Percentiles rank a stretch among this genome's conserved stretches.
These are phyloP conservation scores for Fragaria nilgerrensis DNA, from an alignment of 306 rosid genomes.

Conservation along the genomic window DNA sequence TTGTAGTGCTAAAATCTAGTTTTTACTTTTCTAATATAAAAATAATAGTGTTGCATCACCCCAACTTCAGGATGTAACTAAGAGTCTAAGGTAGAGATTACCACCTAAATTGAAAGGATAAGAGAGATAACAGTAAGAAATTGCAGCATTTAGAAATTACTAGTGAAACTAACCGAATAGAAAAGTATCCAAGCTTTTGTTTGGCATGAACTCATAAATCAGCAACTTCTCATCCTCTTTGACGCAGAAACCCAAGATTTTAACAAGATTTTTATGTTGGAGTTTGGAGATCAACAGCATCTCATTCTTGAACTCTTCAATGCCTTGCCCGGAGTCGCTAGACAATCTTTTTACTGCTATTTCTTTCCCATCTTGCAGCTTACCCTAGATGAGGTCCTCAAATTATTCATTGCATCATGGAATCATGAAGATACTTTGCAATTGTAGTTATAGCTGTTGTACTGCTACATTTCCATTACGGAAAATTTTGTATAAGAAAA, in stretches of 20 bases:
- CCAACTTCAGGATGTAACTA: neutral
- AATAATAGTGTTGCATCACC: too few species aligned
- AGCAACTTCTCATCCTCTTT: slow-evolving; percentile 36
- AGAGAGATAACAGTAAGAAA: neutral
- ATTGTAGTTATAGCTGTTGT: neutral
- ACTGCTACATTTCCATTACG: neutral
- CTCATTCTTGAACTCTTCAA: slow-evolving; percentile 32
- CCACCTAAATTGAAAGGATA: neutral
- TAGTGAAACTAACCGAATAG: slow-evolving; percentile 34
- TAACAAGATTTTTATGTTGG: slow-evolving; percentile 33
- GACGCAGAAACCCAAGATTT: slow-evolving; percentile 26
- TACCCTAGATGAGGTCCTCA: slow-evolving; percentile 24
- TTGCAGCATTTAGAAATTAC: slow-evolving; percentile 5
- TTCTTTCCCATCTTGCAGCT: slow-evolving; percentile 33
- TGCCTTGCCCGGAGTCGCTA: slow-evolving; percentile 22
- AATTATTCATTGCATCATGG: neutral
- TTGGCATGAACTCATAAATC: slow-evolving; percentile 41
- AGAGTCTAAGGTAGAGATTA: neutral
- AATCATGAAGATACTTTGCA: neutral
- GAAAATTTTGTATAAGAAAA: neutral
- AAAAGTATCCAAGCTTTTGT: slow-evolving; percentile 40
- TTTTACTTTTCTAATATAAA: too few species aligned
- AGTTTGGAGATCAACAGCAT: slow-evolving; percentile 21
- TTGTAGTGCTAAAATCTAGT: neutral
- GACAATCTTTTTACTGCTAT: slow-evolving; percentile 32